These are phyloP conservation scores for Gossypium herbaceum DNA, from an alignment of 345 rosid species.

Conservation along the genomic window DNA sequence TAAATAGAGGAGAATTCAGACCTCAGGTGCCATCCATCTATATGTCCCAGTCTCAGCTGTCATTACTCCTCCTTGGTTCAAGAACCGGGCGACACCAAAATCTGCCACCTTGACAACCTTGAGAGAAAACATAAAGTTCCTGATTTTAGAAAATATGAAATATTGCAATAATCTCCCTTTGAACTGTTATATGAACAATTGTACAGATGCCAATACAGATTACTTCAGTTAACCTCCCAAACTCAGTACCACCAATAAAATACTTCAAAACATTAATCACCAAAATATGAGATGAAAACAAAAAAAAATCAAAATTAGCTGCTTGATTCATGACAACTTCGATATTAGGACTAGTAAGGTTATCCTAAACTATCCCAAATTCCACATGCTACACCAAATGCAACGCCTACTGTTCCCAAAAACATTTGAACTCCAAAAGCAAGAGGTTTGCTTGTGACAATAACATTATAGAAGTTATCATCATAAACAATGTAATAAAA, in stretches of 20 bases:
- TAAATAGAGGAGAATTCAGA: constrained; percentile 22
- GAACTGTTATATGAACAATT: background rate
- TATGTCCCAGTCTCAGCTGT: constrained; percentile 85
- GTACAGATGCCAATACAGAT: background rate
- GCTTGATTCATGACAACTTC: background rate
- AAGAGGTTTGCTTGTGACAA: background rate
- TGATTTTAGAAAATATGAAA: background rate
- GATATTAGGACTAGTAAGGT: background rate
- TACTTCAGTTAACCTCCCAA: background rate
- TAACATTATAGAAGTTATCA: background rate
- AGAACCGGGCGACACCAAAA: constrained; percentile 79
- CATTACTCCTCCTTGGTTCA: constrained; percentile 62
- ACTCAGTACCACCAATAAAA: background rate
- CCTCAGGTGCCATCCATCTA: constrained; percentile 96
- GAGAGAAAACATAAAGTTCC: constrained; percentile 16
- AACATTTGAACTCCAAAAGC: background rate
- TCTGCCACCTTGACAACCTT: constrained; percentile 83
- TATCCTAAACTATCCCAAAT: background rate
- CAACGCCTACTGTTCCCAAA: background rate
- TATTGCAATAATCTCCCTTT: background rate
- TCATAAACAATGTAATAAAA: background rate
- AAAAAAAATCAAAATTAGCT: background rate
- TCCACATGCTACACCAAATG: background rate
- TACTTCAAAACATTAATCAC: background rate
- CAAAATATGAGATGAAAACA: background rate